phyloP scores from a whole-genome alignment of 495 filamentous ascomycete genomes.

The Podospora bellae-mahoneyi region DNA sequence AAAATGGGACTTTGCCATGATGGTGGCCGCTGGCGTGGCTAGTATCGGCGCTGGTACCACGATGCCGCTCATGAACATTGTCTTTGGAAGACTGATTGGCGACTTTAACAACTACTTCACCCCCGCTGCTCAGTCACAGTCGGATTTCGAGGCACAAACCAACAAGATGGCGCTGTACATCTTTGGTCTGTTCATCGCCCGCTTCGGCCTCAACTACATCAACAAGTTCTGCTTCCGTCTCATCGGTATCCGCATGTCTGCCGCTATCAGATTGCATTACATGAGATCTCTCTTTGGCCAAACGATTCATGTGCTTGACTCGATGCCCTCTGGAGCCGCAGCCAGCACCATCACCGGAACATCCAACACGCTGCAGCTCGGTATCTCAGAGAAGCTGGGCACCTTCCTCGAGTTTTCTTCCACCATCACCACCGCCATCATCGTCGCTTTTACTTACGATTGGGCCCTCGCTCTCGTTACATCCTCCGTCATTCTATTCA shows the following conservation, averaged over 20 bases:
- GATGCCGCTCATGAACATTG: slow-evolving; percentile 39
- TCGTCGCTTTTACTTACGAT: slow-evolving; percentile 56
- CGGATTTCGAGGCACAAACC: slow-evolving; percentile 19
- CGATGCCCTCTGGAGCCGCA: slow-evolving; percentile 51
- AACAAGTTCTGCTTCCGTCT: slow-evolving; percentile 49
- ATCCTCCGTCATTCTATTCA: slow-evolving; percentile 55
- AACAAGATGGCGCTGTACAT: slow-evolving; percentile 35
- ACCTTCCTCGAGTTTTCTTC: slow-evolving; percentile 52
- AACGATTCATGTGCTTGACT: slow-evolving; percentile 55
- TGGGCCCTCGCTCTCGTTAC: slow-evolving; percentile 59
- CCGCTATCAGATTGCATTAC: slow-evolving; percentile 51
- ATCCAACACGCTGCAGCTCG: slow-evolving; percentile 56
- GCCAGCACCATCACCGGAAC: slow-evolving; percentile 59
- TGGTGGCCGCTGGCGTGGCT: slow-evolving; percentile 34
- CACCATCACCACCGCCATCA: slow-evolving; percentile 57
- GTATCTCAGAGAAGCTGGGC: slow-evolving; percentile 63
- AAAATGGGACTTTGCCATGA: slow-evolving; percentile 40
- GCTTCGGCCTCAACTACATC: slow-evolving; percentile 45
- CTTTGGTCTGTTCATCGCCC: slow-evolving; percentile 42
- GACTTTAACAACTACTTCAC: slow-evolving; percentile 29
- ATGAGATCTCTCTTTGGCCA: slow-evolving; percentile 52
- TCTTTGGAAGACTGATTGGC: slow-evolving; percentile 35
- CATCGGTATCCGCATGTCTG: slow-evolving; percentile 51
- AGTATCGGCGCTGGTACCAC: slow-evolving; percentile 35
- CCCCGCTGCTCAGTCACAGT: slow-evolving; percentile 5